Evolutionary conservation across 164 flowering plant species (phyloP), one percentile per base, ranked within the genome.

Genomic region (Liriodendron chinense): DNA sequence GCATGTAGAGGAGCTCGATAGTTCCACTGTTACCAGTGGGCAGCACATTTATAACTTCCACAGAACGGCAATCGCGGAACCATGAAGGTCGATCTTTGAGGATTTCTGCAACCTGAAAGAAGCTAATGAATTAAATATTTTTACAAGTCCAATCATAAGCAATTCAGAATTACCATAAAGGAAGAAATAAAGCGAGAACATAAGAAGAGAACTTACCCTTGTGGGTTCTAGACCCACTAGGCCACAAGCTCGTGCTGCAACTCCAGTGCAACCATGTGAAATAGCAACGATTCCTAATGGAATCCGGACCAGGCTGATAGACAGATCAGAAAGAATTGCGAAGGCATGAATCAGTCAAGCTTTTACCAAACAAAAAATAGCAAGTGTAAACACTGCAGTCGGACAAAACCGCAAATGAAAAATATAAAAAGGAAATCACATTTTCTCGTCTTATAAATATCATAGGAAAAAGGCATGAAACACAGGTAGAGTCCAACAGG

Each of bases 201-300:
- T 16, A 18, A 56, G 10, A 57, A 7, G 49, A 14, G 61, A 21
- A 49, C 85, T 81, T 79, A 91, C 96, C 91, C 91, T 87, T 65
- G 98, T 84, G 71, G 98, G 98, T 72, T 94, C 98, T 72, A 94
- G 86, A 83, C 98, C 91, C 74, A 94, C 98, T 69, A 92, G 90
- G 83, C 98, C 97, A 71, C 98, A 94, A 47, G 95, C 98, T 68
- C 98, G 90, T 79, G 98, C 94, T 81, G 98, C 98, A 81, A 94
- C 93, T 26, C 98, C 98, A 83, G 90, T 65, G 90, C 97, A 92
- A 84, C 94, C 90, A 83, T 91, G 97, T 77, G 98, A 94, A 86
- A 94, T 89, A 90, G 98, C 94, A 87, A 94, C 86, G 92, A 94
- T 94, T 90, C 98, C 98, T n/a, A 88, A 92, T 90, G 92, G 98